phyloP scores from a whole-genome alignment of 768 basidiomycete species.

The Pholiota microspora region DNA sequence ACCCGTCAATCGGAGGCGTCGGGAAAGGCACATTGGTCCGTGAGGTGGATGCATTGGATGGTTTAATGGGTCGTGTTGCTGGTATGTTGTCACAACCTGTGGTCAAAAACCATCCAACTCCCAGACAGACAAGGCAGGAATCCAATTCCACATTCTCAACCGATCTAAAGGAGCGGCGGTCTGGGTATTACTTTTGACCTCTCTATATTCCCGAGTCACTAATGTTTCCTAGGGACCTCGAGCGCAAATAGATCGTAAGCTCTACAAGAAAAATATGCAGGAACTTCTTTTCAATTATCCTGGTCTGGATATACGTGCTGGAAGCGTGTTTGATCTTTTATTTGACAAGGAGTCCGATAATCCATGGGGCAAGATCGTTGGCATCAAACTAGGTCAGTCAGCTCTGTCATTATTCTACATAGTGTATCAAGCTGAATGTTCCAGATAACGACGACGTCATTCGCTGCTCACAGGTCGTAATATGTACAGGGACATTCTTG shows the following conservation, averaged over 20 bases:
- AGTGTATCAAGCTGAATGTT: too few relatives aligned
- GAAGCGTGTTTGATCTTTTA: conserved; percentile 77
- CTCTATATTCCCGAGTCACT: neutral
- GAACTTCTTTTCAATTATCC: conserved; percentile 60
- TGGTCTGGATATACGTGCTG: conserved; percentile 66
- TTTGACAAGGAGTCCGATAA: conserved; percentile 46
- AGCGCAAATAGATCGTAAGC: conserved; percentile 82
- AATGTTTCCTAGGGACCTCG: conserved; percentile 63
- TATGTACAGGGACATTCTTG: conserved; percentile 91
- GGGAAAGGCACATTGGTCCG: conserved; percentile 91
- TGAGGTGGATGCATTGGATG: conserved; percentile 89
- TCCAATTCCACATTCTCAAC: conserved; percentile 87
- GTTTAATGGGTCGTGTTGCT: conserved; percentile 79
- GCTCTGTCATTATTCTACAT: too few relatives aligned
- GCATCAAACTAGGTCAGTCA: conserved; percentile 66
- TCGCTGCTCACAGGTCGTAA: conserved; percentile 75
- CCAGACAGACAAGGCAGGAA: conserved; percentile 77
- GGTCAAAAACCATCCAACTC: neutral
- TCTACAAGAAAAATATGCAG: conserved; percentile 87
- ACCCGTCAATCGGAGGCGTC: conserved; percentile 89
- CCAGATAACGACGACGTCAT: conserved; percentile 75
- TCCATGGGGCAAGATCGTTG: conserved; percentile 53
- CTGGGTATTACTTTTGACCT: conserved; percentile 58
- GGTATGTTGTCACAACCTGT: conserved; percentile 44
- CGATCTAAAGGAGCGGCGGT: conserved; percentile 85